Evolutionary conservation across 1,284 basidiomycete genomes (phyloP).

Genomic region (Stygiomarasmius scandens): DNA sequence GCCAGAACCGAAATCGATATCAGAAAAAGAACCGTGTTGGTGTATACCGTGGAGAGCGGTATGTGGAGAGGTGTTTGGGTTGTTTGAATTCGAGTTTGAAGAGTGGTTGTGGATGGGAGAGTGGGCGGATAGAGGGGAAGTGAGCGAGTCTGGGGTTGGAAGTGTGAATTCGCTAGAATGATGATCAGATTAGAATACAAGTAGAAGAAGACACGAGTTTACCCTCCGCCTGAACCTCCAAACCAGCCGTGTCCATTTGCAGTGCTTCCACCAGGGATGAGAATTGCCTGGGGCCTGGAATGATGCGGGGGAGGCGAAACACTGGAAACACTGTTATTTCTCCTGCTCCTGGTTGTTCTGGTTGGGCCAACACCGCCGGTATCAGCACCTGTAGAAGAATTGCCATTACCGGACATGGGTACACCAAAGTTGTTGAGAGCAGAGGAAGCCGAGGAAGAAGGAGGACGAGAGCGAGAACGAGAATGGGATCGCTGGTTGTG

Average conservation of each 20-base stretch:
- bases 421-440: conserved; percentile 3
- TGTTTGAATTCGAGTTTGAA: conserved; percentile 23
- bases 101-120: conserved; percentile 21
- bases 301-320: conserved; percentile 33
- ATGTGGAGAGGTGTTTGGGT: conserved; percentile 28
- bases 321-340: conserved; percentile 51
- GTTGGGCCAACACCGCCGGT: conserved; percentile 46
- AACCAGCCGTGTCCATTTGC: conserved; percentile 10
- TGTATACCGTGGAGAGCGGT: conserved; percentile 6
- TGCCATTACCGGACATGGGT: conserved; percentile 39
- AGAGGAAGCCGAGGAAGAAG: conserved; percentile 10
- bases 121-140: conserved; percentile 22
- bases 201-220: neutral
- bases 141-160: conserved; percentile 41
- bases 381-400: conserved; percentile 20
- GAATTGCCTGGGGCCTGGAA: conserved; percentile 48
- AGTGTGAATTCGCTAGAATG: conserved; percentile 38
- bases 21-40: neutral
- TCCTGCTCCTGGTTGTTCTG: conserved; percentile 47
- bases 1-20: neutral
- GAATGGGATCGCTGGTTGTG: conserved; percentile 59
- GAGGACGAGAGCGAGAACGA: conserved; percentile 49
- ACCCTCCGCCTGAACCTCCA: neutral
- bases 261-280: conserved; percentile 49
- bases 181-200: neutral